Percentiles rank a stretch among this genome's conserved stretches.
These are phyloP conservation scores for Alopecurus myosuroides DNA, from an alignment of 176 grass and related monocot genomes.

Conservation along the genomic window DNA sequence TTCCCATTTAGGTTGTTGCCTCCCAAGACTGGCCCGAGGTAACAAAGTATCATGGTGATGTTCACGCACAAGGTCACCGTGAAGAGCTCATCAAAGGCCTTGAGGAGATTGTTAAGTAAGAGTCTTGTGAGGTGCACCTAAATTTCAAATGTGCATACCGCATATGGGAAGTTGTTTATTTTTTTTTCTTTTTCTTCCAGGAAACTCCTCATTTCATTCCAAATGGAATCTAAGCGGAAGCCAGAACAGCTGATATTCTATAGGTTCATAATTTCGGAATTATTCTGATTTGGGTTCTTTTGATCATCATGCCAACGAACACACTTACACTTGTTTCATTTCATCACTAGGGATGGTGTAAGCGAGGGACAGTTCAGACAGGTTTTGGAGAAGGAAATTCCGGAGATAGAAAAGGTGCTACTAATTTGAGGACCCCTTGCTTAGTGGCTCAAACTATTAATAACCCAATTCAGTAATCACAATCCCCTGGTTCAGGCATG, in stretches of 20 bases:
- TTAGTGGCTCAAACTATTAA: background rate
- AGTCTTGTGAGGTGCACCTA: background rate
- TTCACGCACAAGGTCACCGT: constrained; percentile 41
- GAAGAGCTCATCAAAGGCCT: constrained; percentile 54
- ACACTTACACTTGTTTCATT: background rate
- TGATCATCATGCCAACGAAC: background rate
- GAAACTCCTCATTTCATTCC: constrained; percentile 51
- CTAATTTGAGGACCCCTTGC: background rate
- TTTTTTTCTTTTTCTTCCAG: constrained; percentile 21
- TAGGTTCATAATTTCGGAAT: constrained; percentile 20
- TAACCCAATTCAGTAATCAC: background rate
- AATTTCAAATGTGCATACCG: background rate
- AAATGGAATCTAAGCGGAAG: constrained; percentile 11
- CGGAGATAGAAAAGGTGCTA: constrained; percentile 54
- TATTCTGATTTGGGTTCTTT: background rate
- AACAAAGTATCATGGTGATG: constrained; percentile 51
- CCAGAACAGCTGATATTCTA: constrained; percentile 74
- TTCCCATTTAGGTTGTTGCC: constrained; percentile 68
- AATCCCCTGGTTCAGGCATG: constrained; percentile 48
- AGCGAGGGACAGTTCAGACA: constrained; percentile 72
- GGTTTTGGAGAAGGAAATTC: constrained; percentile 63
- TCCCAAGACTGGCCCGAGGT: constrained; percentile 76
- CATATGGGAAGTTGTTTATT: background rate
- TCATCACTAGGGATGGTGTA: constrained; percentile 54
- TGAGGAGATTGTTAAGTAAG: constrained; percentile 40